A percentile compares a stretch with the other conserved stretches of the same genome.
phyloP scores from a whole-genome alignment of 805 yeast species.

The Candida endomychidarum region DNA sequence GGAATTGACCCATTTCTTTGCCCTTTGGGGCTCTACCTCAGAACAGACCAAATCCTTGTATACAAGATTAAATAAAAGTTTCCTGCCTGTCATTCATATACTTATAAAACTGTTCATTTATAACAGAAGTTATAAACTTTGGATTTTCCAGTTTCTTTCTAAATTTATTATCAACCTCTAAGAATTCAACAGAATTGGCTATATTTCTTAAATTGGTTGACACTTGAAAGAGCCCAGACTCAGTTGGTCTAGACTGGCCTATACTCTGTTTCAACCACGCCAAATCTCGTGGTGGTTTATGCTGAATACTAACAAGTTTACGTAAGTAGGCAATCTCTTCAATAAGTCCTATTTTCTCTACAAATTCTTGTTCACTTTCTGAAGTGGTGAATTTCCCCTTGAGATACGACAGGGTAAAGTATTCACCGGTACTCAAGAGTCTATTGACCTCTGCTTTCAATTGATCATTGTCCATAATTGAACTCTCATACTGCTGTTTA shows the following conservation, averaged over 20 bases:
- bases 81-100: constrained; percentile 11
- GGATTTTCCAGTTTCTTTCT: constrained; percentile 10
- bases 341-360: constrained; percentile 35
- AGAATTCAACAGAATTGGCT: constrained; percentile 10
- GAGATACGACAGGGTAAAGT: constrained; percentile 11
- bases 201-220: constrained; percentile 10
- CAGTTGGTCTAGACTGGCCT: not conserved
- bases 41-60: not conserved
- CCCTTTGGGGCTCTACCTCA: no score
- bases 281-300: constrained; percentile 11
- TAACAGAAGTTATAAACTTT: constrained; percentile 19
- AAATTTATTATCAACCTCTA: constrained; percentile 2
- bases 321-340: constrained; percentile 47
- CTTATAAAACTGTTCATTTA: constrained; percentile 18
- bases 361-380: constrained; percentile 31
- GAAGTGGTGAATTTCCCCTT: constrained; percentile 29
- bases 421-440: constrained; percentile 13
- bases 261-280: constrained; percentile 21
- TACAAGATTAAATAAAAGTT: not conserved
- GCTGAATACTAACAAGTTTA: constrained; percentile 22
- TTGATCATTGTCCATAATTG: constrained; percentile 22
- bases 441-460: constrained; percentile 21
- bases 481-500: not conserved
- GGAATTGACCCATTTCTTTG: not conserved
- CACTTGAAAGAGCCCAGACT: not conserved